These are phyloP conservation scores for Dioszegia hungarica DNA, from an alignment of 768 basidiomycete genomes.

Conservation along the genomic window DNA sequence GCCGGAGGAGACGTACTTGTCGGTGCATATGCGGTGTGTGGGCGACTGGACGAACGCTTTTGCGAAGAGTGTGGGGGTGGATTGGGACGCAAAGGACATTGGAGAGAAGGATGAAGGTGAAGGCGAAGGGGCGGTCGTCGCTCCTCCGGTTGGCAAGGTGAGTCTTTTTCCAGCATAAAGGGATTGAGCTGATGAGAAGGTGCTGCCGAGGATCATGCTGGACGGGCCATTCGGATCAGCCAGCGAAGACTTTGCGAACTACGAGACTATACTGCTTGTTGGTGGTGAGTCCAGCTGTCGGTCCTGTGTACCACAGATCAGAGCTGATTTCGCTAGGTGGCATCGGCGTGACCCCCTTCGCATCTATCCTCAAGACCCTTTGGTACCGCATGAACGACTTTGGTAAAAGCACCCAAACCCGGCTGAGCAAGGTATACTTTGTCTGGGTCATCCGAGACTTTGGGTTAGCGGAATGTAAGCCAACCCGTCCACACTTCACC, in stretches of 20 bases:
- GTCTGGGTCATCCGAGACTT: constrained; percentile 95
- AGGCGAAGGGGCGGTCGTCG: constrained; percentile 56
- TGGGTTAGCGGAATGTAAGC: constrained; percentile 53
- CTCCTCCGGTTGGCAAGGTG: constrained; percentile 25
- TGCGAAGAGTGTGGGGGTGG: constrained; percentile 74
- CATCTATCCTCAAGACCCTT: constrained; percentile 76
- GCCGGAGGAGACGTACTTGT: constrained; percentile 92
- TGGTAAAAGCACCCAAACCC: constrained; percentile 63
- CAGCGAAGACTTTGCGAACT: constrained; percentile 81
- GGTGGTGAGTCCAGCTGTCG: constrained; percentile 55
- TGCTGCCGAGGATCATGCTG: constrained; percentile 87
- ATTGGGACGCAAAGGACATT: constrained; percentile 59
- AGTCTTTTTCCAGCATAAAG: not conserved
- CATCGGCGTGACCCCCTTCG: constrained; percentile 95
- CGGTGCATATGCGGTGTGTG: constrained; percentile 84
- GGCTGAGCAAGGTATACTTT: constrained; percentile 77
- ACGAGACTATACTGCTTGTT: constrained; percentile 79
- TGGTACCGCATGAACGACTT: constrained; percentile 94
- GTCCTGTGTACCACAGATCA: not conserved
- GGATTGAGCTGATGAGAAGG: constrained; percentile 48
- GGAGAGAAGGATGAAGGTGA: constrained; percentile 54
- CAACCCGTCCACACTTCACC: not conserved
- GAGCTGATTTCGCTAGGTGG: constrained; percentile 56
- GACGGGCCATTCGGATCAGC: constrained; percentile 91
- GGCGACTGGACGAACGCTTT: constrained; percentile 86